Conservation (phyloP, 2,329 filamentous ascomycete genomes). For the Clonostachys rosea region DNA sequence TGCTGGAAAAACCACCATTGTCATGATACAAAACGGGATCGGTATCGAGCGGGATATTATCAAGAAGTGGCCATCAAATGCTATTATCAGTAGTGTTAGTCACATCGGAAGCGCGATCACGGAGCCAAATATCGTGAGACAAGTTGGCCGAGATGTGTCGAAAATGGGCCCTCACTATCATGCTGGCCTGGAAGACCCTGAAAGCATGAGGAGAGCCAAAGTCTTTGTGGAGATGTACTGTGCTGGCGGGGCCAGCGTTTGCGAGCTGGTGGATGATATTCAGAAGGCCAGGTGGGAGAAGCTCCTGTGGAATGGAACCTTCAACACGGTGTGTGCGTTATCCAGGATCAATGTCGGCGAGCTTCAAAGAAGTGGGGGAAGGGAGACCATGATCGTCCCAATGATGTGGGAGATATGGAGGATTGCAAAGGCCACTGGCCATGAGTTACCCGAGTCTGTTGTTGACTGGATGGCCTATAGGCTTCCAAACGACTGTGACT, state of each 20-base stretch:
- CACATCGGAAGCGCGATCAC: not conserved
- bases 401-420: too few relatives aligned
- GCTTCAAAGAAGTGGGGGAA: not conserved
- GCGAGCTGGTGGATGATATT: constrained; percentile 5
- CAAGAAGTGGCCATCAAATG: not conserved
- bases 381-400: too few relatives aligned
- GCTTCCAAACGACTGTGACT: too few relatives aligned
- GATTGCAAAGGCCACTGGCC: too few relatives aligned
- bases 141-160: constrained; percentile 1
- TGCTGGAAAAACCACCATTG: not conserved
- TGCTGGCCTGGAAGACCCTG: constrained; percentile 2
- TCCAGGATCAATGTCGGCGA: constrained; percentile 26
- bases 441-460: too few relatives aligned
- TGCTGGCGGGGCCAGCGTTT: constrained; percentile 4
- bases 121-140: not conserved
- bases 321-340: constrained; percentile 48
- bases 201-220: constrained; percentile 1
- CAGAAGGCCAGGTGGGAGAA: constrained; percentile 35
- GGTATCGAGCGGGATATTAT: not conserved
- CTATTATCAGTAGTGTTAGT: not conserved
- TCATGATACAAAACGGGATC: not conserved
- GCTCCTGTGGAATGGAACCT: constrained; percentile 43
- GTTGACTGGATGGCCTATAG: too few relatives aligned
- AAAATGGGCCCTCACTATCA: constrained; percentile 3
- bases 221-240: constrained; percentile 5